Evolutionary conservation across 139 green algal species (phyloP).

Genomic region (Eudorina sp.): DNA sequence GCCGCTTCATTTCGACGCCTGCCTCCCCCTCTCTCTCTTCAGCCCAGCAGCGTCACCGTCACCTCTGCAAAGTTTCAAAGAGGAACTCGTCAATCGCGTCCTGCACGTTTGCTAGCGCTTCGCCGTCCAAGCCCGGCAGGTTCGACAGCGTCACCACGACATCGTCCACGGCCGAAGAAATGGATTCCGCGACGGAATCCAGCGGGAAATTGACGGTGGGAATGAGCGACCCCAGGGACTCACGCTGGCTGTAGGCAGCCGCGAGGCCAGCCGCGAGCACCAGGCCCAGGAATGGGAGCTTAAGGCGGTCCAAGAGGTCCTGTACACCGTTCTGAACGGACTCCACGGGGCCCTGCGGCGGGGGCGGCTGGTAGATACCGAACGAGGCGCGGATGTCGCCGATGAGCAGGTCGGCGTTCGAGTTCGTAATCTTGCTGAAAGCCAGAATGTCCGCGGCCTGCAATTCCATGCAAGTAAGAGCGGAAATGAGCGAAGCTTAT

Average conservation of each 20-base stretch:
- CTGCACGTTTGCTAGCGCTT: not conserved
- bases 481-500: no score
- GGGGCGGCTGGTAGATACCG: conserved; percentile 32
- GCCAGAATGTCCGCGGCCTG: conserved; percentile 40
- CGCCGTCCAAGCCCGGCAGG: not conserved
- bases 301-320: not conserved
- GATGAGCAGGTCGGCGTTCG: conserved; percentile 44
- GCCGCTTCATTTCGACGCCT: no score
- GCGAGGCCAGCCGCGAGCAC: not conserved
- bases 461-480: no score
- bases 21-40: not conserved
- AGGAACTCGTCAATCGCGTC: conserved; percentile 44
- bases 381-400: conserved; percentile 43
- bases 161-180: not conserved
- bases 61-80: conserved; percentile 26
- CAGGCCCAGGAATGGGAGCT: conserved; percentile 33
- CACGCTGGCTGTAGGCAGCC: conserved; percentile 10
- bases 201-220: no score
- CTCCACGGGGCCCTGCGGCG: conserved; percentile 2
- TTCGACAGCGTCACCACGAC: not conserved
- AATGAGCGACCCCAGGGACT: conserved; percentile 17
- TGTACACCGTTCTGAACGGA: conserved; percentile 1
- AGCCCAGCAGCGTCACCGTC: conserved; percentile 11
- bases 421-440: conserved; percentile 32
- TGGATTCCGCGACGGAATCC: conserved; percentile 13